Conservation (phyloP, 495 filamentous ascomycete genomes). For the Aspergillus ellipticus region DNA sequence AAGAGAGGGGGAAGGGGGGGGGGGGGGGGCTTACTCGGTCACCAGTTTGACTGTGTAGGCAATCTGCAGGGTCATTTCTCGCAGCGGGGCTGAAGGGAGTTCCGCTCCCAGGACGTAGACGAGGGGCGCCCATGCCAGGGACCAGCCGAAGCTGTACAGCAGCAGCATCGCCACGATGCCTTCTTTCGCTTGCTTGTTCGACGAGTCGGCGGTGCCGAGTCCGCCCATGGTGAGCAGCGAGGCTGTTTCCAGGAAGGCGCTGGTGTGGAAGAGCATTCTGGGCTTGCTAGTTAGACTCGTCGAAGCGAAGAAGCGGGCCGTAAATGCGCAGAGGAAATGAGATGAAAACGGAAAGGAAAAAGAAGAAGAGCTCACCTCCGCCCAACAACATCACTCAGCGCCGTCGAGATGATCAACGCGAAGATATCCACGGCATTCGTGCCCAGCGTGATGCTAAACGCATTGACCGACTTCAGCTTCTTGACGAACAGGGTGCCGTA, state of each 20-base stretch:
- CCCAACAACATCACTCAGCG: background rate
- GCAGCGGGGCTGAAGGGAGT: background rate
- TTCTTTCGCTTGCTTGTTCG: background rate
- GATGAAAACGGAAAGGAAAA: too few relatives aligned
- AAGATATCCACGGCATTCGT: background rate
- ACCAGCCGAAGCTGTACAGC: background rate
- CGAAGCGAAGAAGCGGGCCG: background rate
- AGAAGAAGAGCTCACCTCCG: background rate
- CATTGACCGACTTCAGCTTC: constrained; percentile 3
- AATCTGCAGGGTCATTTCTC: background rate
- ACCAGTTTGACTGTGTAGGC: constrained; percentile 1
- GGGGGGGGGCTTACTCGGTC: background rate
- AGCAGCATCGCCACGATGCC: background rate
- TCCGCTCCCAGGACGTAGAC: background rate
- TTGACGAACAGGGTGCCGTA: constrained; percentile 9
- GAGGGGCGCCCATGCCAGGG: background rate
- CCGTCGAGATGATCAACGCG: background rate
- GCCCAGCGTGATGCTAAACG: constrained; percentile 5
- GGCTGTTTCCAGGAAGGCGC: background rate
- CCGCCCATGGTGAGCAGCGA: background rate
- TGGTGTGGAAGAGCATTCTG: background rate
- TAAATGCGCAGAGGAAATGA: too few relatives aligned
- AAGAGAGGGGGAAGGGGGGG: background rate
- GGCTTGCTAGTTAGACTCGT: background rate
- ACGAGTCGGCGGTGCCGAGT: background rate